Conservation (phyloP, 192 early-diverging fungal genomes). For the Coemansia sp. region DNA sequence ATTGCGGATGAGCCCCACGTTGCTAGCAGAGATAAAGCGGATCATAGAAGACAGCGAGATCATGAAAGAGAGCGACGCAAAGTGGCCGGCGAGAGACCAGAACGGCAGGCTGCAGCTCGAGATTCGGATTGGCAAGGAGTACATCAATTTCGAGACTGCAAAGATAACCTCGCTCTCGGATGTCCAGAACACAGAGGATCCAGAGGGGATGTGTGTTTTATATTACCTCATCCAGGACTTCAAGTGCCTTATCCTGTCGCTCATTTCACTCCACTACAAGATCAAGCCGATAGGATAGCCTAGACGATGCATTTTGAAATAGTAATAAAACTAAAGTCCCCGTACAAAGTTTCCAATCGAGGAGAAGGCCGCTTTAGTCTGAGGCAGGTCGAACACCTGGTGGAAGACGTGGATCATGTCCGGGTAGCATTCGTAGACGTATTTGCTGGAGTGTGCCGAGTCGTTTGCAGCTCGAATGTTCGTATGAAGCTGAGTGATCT, state of each 20-base stretch:
- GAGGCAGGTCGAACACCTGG: conserved; percentile 29
- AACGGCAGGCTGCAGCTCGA: conserved; percentile 95
- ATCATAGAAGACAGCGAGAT: conserved; percentile 89
- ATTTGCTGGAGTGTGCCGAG: not conserved
- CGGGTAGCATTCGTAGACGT: conserved; percentile 36
- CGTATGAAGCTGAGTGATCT: conserved; percentile 34
- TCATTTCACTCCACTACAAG: conserved; percentile 96
- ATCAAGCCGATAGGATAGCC: conserved; percentile 45
- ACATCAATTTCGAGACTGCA: conserved; percentile 76
- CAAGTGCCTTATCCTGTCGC: conserved; percentile 92
- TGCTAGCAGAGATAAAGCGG: conserved; percentile 84
- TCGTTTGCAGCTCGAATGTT: conserved; percentile 37
- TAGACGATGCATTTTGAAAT: not conserved
- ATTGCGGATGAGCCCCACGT: conserved; percentile 72
- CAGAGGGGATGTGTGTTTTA: conserved; percentile 89
- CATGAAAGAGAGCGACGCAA: conserved; percentile 88
- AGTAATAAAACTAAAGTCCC: conserved; percentile 4
- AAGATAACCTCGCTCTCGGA: conserved; percentile 92
- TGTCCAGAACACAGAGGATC: conserved; percentile 84
- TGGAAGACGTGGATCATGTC: conserved; percentile 53
- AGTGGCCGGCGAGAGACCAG: conserved; percentile 89
- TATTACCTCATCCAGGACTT: conserved; percentile 99
- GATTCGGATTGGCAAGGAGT: conserved; percentile 84
- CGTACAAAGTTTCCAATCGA: conserved; percentile 37
- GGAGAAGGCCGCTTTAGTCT: conserved; percentile 20